phyloP scores from a whole-genome alignment of 768 basidiomycete species.

The Lentinula aciculospora region DNA sequence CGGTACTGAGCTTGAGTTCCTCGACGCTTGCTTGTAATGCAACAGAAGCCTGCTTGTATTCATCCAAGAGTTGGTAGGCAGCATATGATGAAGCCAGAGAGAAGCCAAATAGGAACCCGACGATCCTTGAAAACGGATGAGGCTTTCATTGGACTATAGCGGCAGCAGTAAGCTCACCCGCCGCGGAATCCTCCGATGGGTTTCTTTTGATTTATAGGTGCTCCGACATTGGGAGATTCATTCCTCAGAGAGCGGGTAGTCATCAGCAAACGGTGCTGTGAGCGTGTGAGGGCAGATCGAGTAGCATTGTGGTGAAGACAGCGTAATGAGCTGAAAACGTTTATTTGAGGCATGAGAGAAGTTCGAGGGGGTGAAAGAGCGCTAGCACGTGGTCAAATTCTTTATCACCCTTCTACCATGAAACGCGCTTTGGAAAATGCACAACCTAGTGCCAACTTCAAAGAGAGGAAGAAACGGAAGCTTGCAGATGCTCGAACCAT shows the following conservation, averaged over 20 bases:
- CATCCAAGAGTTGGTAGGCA: slow-evolving; percentile 84
- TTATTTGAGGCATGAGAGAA: neutral
- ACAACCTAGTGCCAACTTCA: slow-evolving; percentile 22
- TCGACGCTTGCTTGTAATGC: slow-evolving; percentile 83
- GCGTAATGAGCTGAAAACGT: neutral
- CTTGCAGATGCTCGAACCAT: slow-evolving; percentile 61
- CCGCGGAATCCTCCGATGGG: slow-evolving; percentile 72
- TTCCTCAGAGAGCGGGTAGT: slow-evolving; percentile 38
- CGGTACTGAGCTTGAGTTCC: slow-evolving; percentile 78
- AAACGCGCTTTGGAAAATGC: slow-evolving; percentile 30
- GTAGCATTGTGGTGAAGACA: neutral
- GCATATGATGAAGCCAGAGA: slow-evolving; percentile 84
- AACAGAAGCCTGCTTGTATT: slow-evolving; percentile 86
- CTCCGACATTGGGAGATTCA: slow-evolving; percentile 49
- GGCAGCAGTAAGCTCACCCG: slow-evolving; percentile 34
- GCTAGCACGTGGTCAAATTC: neutral
- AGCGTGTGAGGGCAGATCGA: neutral
- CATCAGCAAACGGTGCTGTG: slow-evolving; percentile 23
- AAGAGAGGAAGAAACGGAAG: slow-evolving; percentile 69
- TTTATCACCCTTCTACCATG: slow-evolving; percentile 11
- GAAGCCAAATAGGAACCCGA: slow-evolving; percentile 87
- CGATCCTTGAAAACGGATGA: slow-evolving; percentile 47
- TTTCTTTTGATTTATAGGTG: slow-evolving; percentile 54
- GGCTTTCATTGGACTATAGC: neutral
- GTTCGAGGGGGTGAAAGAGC: no score